Percentiles rank a stretch among this genome's conserved stretches.
Conservation (phyloP, 805 yeast species). For the Schwanniomyces yamadae region DNA sequence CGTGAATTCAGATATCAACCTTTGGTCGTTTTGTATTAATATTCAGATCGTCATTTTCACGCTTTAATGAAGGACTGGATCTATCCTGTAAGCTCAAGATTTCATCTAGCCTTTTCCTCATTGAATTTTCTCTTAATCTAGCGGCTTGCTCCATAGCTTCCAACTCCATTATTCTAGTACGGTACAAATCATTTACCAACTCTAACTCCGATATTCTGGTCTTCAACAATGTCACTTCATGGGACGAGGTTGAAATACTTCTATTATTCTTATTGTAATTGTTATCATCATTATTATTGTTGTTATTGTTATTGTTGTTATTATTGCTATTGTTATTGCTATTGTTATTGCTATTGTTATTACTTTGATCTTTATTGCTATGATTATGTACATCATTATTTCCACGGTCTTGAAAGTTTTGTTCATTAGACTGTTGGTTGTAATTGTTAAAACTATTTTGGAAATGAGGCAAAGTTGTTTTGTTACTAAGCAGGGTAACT, state of each 20-base stretch:
- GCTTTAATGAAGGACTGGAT: conserved; percentile 18
- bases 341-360: conserved; percentile 6
- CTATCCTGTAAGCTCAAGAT: conserved; percentile 28
- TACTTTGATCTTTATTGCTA: conserved; percentile 5
- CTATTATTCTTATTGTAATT: conserved; percentile 9
- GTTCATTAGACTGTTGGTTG: conserved; percentile 4
- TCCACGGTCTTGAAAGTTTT: not conserved
- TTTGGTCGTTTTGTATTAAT: conserved; percentile 12
- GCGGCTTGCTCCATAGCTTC: conserved; percentile 66
- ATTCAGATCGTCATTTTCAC: conserved; percentile 21
- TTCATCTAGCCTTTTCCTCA: conserved; percentile 51
- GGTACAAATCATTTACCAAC: conserved; percentile 83
- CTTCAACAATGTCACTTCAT: conserved; percentile 47
- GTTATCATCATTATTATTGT: conserved; percentile 8
- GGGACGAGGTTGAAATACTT: conserved; percentile 9
- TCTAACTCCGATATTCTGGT: conserved; percentile 87
- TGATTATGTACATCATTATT: conserved; percentile 4
- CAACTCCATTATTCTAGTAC: conserved; percentile 77
- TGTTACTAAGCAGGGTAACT: conserved; percentile 15
- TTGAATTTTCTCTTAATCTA: conserved; percentile 47
- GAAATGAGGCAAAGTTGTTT: conserved; percentile 27
- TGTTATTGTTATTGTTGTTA: conserved; percentile 10
- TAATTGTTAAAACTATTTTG: conserved; percentile 14
- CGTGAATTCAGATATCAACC: conserved; percentile 6
- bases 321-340: conserved; percentile 5